Evolutionary conservation across 169 alveolate species (phyloP), one percentile per base, ranked within the genome.

Genomic region (Plasmodium fragile): DNA sequence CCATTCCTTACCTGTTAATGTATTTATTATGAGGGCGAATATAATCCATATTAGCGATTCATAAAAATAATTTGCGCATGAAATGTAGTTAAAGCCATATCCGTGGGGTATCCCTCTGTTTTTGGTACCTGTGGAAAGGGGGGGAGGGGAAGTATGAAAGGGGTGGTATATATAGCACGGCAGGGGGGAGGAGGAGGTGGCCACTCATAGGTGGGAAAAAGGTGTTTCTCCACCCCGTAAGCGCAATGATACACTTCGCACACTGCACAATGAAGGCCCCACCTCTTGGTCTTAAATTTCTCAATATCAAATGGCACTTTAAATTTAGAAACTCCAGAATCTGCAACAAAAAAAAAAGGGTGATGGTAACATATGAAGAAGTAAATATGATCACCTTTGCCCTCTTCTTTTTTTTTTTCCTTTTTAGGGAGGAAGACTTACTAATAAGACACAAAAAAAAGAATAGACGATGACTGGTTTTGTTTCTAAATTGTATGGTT

Each of bases 51-150:
- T 96, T 69, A 98, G 77, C 36, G 98, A 95, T 96, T 99, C 99
- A 99, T 99, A 99, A 93, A 98, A 97, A 94, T 99, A 99, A 95
- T 99, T 99, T 59, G 99, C 99, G 91, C 99, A 98, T 45, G 99
- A 97, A 69, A 98, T 99, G 53, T 96, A 92, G 81, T 98, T 98
- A 94, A 99, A 99, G 43, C 99, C 99, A 94, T 98, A 99, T 41
- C 99, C 99, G 80, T 94, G 95, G 16, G 99, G 99, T 72, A 98
- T 98, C 59, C 99, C 99, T 84, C 99, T 96, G 81, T 95, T 98
- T 77, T 97, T 98, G 3, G 99, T 98, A 28, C 99, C 99, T 73
- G 95, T 81, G 7, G 5, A 65, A 69, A 28, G 81, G 36, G 73
- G 22, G 45, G n/a, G 90, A 1, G 72, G 72, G 72, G 28, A 6